Base-by-base conservation (phyloP, 768 basidiomycete species). In the Leccinum barrowsii region DNA sequence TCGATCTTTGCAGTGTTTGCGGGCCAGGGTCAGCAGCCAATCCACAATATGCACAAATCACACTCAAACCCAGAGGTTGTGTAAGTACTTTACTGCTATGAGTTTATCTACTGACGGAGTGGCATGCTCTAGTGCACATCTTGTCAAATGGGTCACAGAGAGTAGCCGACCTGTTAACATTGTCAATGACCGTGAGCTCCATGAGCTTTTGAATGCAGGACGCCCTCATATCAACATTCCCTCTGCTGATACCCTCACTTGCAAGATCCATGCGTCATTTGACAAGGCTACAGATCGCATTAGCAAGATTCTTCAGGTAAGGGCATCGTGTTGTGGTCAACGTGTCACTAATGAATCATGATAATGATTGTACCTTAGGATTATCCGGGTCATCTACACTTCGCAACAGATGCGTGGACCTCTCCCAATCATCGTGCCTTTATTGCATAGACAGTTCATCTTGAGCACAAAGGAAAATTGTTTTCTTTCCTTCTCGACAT, bases 71-170 rank as follows among this genome's bases (percentile, higher is more conserved):
- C n/a, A 3, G n/a, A 44, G 42, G 42, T n/a, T 35, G 34, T 19
- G 40, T 42, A 42, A 42, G n/a, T 42, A 19, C 28, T 17, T 19
- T 42, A 42, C 15, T 42, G 15, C 40, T 19, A 42, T 19, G 32
- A 34, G 32, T 11, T 34, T 34, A 1, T 13, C 32, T 34, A 1
- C 32, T 34, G 32, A 34, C 12, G 12, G 32, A 34, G 24, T 24
- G 24, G 32, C 32, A 34, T 12, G 32, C 32, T 34, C n/a, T 42
- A 42, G 40, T 42, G 40, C 63, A 58, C 21, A 47, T 47, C 46
- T 22, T 19, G 21, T 47, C 19, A 47, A 47, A 22, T 59, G 58
- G 58, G 12, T 59, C 4, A 55, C 53, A 5, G 58, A 59, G 50
- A 28, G 49, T 6, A 59, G 50, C n/a, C n/a, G 49, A 1, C 58